Conservation (phyloP, 768 basidiomycete species). For the Auricularia sp. region DNA sequence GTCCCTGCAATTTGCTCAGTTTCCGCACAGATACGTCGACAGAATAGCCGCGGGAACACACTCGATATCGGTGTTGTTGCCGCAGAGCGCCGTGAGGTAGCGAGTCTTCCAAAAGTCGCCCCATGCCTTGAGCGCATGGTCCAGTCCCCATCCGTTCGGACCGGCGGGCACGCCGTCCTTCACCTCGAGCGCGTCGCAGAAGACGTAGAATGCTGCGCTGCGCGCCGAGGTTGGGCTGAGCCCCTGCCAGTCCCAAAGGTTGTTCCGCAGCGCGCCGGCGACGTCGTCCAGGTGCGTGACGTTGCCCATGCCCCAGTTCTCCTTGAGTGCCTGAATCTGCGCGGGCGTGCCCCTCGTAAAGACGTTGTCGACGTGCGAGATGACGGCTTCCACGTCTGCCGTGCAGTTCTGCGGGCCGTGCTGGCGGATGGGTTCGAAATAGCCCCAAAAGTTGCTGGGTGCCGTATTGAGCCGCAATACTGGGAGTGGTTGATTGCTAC, state of each 20-base stretch:
- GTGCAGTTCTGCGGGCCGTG: conserved; percentile 67
- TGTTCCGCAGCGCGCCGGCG: conserved; percentile 41
- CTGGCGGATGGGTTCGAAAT: conserved; percentile 60
- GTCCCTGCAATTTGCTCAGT: conserved; percentile 12
- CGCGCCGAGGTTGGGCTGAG: conserved; percentile 43
- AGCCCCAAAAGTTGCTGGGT: conserved; percentile 49
- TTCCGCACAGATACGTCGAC: background rate
- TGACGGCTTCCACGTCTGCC: conserved; percentile 54
- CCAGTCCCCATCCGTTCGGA: conserved; percentile 12
- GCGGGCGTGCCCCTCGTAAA: conserved; percentile 34
- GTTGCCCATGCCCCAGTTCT: conserved; percentile 45
- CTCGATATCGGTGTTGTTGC: conserved; percentile 30
- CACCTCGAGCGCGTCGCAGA: conserved; percentile 61
- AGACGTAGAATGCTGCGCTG: conserved; percentile 39
- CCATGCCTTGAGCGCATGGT: conserved; percentile 11
- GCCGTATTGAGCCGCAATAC: background rate
- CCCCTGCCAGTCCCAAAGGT: conserved; percentile 60
- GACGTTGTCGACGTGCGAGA: conserved; percentile 49
- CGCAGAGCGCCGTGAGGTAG: conserved; percentile 40
- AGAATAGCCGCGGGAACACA: conserved; percentile 22
- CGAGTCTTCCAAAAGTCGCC: conserved; percentile 9
- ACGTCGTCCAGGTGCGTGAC: conserved; percentile 58
- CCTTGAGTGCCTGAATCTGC: conserved; percentile 46
- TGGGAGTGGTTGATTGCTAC: background rate
- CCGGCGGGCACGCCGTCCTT: conserved; percentile 41